Evolutionary conservation across 768 basidiomycete species (phyloP).

Genomic region (Pleurotus cornucopiae): DNA sequence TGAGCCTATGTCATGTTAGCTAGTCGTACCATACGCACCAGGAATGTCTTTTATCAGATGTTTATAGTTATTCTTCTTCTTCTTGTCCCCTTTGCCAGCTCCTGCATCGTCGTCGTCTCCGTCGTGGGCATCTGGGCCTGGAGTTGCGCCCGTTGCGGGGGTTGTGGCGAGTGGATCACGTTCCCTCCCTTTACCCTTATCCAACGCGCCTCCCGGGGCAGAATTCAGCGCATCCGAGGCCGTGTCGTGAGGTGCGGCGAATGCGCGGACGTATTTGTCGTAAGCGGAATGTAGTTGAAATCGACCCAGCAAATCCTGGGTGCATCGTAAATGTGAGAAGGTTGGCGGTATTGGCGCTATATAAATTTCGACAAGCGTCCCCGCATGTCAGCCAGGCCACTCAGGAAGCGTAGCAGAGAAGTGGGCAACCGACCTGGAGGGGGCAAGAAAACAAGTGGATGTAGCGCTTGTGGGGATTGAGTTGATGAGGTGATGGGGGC

Average conservation of each 20-base stretch:
- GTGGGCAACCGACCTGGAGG: slow-evolving; percentile 32
- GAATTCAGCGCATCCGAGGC: slow-evolving; percentile 18
- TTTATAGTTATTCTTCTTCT: slow-evolving; percentile 74
- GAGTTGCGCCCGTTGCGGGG: slow-evolving; percentile 25
- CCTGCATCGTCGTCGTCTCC: slow-evolving; percentile 52
- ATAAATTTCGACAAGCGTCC: slow-evolving; percentile 1
- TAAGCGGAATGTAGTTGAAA: slow-evolving; percentile 73
- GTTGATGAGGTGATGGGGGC: slow-evolving; percentile 21
- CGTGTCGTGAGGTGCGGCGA: slow-evolving; percentile 29
- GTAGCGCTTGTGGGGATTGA: slow-evolving; percentile 25
- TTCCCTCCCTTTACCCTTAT: slow-evolving; percentile 52
- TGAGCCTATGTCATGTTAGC: background rate
- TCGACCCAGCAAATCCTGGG: slow-evolving; percentile 73
- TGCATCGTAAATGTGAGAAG: slow-evolving; percentile 58
- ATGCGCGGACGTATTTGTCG: slow-evolving; percentile 74
- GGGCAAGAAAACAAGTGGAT: slow-evolving; percentile 33
- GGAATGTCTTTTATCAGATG: slow-evolving; percentile 74
- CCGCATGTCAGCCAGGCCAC: slow-evolving; percentile 1
- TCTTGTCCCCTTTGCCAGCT: slow-evolving; percentile 58
- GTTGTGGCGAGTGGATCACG: slow-evolving; percentile 15
- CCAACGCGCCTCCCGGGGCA: slow-evolving; percentile 21
- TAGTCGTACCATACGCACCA: slow-evolving; percentile 37
- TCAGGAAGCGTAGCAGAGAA: background rate
- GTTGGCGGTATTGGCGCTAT: slow-evolving; percentile 32
- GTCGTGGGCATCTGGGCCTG: slow-evolving; percentile 26